Conservation (phyloP, 306 rosid genomes). For the Oxytropis ochrocephala region DNA sequence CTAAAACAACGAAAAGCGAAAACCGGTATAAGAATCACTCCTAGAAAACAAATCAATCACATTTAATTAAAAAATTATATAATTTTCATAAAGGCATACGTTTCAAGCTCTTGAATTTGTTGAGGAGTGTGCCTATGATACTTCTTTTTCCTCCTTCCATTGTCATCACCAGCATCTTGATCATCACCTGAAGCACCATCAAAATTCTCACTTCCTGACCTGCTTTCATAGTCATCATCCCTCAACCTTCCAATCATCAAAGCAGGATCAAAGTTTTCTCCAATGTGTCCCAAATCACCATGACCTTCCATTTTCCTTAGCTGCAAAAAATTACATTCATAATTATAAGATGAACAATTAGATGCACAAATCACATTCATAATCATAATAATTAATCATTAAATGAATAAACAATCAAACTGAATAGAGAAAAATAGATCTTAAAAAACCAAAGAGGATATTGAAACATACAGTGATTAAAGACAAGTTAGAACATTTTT, state of each 20-base stretch:
- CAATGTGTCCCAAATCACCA: constrained; percentile 42
- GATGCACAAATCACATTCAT: not conserved
- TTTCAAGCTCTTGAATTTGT: constrained; percentile 84
- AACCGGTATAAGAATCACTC: not conserved
- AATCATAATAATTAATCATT: not conserved
- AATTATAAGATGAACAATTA: not conserved
- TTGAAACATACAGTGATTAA: constrained; percentile 36
- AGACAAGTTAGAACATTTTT: constrained; percentile 28
- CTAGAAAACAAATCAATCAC: not conserved
- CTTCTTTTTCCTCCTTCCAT: constrained; percentile 50
- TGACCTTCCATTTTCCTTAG: constrained; percentile 62
- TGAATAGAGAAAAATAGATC: not conserved
- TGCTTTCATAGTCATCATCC: constrained; percentile 76
- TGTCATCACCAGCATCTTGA: constrained; percentile 55
- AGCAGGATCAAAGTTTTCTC: constrained; percentile 51
- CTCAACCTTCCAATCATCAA: constrained; percentile 50
- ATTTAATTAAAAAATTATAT: not conserved
- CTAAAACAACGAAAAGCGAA: constrained; percentile 34
- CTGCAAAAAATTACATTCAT: constrained; percentile 24
- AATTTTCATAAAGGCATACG: constrained; percentile 35
- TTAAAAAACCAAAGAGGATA: not conserved
- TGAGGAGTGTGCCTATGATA: constrained; percentile 83
- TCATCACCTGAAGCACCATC: constrained; percentile 82
- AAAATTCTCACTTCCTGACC: constrained; percentile 78
- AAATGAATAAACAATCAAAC: not conserved